Conservation (phyloP, 2,329 filamentous ascomycete species). For the Aspergillus oerlinghausenensis region DNA sequence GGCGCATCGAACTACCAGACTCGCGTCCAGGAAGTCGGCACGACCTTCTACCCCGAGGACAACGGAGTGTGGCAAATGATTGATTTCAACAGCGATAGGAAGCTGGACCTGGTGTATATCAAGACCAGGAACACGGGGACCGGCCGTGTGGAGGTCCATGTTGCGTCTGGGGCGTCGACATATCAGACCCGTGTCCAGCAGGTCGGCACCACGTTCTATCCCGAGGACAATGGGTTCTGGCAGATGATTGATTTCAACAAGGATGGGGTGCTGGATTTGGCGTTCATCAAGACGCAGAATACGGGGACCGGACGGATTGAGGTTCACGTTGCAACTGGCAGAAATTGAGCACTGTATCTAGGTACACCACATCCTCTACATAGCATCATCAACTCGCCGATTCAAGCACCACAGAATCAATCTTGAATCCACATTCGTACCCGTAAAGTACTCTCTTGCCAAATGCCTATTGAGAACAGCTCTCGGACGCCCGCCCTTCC, state of each 20-base stretch:
- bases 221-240: conserved; percentile 10
- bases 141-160: conserved; percentile 5
- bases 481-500: too few species aligned
- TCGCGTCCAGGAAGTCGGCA: conserved; percentile 9
- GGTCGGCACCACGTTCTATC: conserved; percentile 56
- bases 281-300: conserved; percentile 10
- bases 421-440: too few species aligned
- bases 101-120: conserved; percentile 5
- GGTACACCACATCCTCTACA: neutral
- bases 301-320: conserved; percentile 10
- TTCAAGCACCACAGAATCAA: too few species aligned
- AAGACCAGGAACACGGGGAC: conserved; percentile 5
- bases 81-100: neutral
- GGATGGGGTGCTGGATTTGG: conserved; percentile 9
- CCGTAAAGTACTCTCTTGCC: too few species aligned
- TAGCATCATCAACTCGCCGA: too few species aligned
- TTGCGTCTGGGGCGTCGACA: conserved; percentile 4
- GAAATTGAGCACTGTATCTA: neutral
- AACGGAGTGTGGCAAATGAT: conserved; percentile 3
- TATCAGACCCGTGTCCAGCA: conserved; percentile 54
- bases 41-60: conserved; percentile 5
- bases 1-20: conserved; percentile 11
- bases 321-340: conserved; percentile 5
- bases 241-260: conserved; percentile 8
- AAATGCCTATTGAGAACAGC: too few species aligned